Evolutionary conservation across 441 rosid species (phyloP).

Genomic region (Populus hybrid): DNA sequence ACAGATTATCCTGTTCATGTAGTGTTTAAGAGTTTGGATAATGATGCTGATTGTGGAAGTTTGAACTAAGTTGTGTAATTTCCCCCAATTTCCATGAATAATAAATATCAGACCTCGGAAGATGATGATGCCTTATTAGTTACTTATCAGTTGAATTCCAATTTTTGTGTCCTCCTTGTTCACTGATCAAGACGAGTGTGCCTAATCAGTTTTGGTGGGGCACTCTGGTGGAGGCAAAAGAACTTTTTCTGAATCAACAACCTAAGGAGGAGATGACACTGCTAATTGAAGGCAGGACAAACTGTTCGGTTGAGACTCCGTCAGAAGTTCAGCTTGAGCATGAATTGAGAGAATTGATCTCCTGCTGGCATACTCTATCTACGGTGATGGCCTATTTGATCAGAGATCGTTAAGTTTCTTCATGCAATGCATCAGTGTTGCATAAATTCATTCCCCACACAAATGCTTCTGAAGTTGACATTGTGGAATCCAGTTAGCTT

Average conservation of each 20-base stretch:
- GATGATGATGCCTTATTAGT: too few relatives aligned
- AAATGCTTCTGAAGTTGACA: too few relatives aligned
- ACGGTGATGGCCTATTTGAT: constrained; percentile 35
- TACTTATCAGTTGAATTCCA: too few relatives aligned
- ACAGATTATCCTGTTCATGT: constrained; percentile 7
- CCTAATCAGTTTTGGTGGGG: constrained; percentile 79
- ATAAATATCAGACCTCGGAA: too few relatives aligned
- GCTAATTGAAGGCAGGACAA: constrained; percentile 68
- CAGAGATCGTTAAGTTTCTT: not conserved
- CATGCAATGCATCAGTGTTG: not conserved
- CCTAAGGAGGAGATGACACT: constrained; percentile 90
- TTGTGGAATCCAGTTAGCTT: too few relatives aligned
- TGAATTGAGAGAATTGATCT: constrained; percentile 50
- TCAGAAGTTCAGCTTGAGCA: constrained; percentile 73
- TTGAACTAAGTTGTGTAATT: too few relatives aligned
- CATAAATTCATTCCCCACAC: too few relatives aligned
- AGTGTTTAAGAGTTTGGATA: not conserved
- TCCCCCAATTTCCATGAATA: too few relatives aligned
- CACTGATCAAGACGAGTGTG: constrained; percentile 17
- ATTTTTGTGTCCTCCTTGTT: not conserved
- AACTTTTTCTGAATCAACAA: constrained; percentile 55
- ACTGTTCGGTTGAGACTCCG: constrained; percentile 45
- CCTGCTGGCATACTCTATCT: constrained; percentile 79
- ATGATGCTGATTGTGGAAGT: too few relatives aligned
- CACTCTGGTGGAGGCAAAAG: constrained; percentile 60